Base-by-base conservation (phyloP, 208 protist species). In the Trypanosoma vivax region DNA sequence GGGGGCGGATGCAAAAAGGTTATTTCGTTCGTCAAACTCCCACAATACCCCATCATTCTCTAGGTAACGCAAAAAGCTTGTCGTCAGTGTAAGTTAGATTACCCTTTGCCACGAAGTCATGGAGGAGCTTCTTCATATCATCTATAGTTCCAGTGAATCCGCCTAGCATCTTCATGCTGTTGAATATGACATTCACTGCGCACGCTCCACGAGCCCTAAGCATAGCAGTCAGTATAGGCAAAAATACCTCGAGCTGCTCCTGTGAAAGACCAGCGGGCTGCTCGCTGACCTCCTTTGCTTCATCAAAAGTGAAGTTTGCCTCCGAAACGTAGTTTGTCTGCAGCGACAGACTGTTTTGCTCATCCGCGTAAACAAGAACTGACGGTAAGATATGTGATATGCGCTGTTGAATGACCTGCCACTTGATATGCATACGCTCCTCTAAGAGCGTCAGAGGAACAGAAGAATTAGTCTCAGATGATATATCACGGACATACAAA, bases 161-260 rank as follows among this genome's bases (percentile, higher is more conserved):
- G 13, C 64, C 76, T 47, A 94, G 73, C 67, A 89, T 70, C 52
- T 88, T 90, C 64, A 94, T 65, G 59, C 83, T 91, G 65, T 80
- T 91, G 52, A 85, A 74, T 16, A 94, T 89, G 34, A 88, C 80
- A 14, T 63, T 74, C 5, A 62, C 57, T 19, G 80, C 60, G 47
- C 85, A 77, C 19, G 82, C 39, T 0, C 62, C 71, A 10, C 70
- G 39, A 1, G 37, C 67, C 53, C 65, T 63, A 29, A 93, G 71
- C 57, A 90, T 76, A 21, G 86, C 75, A 23, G 56, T 81, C 48
- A 82, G 56, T 71, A 88, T 86, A 23, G 65, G 65, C 48, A 78
- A 49, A 27, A 89, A 56, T 41, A 89, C 53, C 31, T 76, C 76
- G 28, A 92, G 43, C 50, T 85, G 60, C 50, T 92, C 80, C n/a